Conservation (phyloP, 2,329 filamentous ascomycete species). For the Fusarium dimerum region DNA sequence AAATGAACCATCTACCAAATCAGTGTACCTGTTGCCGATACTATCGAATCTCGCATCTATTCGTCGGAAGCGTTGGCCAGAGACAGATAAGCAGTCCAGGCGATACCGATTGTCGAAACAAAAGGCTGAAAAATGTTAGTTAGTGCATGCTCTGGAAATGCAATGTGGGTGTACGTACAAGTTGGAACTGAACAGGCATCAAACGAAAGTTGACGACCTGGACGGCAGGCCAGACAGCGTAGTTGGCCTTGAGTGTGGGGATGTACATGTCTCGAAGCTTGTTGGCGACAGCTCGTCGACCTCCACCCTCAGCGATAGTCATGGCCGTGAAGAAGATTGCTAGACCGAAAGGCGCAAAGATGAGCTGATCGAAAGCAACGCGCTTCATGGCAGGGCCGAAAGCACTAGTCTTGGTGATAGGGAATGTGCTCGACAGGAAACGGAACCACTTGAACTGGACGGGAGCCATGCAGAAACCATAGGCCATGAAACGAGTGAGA, state of each 20-base stretch:
- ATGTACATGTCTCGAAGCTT: constrained; percentile 95
- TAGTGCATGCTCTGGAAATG: not conserved
- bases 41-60: constrained; percentile 5
- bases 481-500: constrained; percentile 92
- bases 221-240: constrained; percentile 89
- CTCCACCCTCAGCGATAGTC: constrained; percentile 93
- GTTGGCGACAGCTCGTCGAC: constrained; percentile 71
- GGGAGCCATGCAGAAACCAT: constrained; percentile 95
- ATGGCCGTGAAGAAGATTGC: constrained; percentile 92
- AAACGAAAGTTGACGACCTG: constrained; percentile 96
- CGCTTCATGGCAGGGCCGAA: constrained; percentile 82
- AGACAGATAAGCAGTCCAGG: constrained; percentile 96
- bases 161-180: constrained; percentile 61
- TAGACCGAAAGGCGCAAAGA: constrained; percentile 89
- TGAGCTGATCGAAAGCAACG: constrained; percentile 87
- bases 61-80: constrained; percentile 87
- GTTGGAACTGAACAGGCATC: constrained; percentile 93
- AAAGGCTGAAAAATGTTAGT: constrained; percentile 68
- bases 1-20: too few species aligned
- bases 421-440: constrained; percentile 80
- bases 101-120: constrained; percentile 92
- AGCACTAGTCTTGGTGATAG: constrained; percentile 74
- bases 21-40: too few species aligned
- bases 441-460: constrained; percentile 95
- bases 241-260: constrained; percentile 94